Conservation (phyloP, 352 stramenopile species). For the Phytopythium vexans region DNA sequence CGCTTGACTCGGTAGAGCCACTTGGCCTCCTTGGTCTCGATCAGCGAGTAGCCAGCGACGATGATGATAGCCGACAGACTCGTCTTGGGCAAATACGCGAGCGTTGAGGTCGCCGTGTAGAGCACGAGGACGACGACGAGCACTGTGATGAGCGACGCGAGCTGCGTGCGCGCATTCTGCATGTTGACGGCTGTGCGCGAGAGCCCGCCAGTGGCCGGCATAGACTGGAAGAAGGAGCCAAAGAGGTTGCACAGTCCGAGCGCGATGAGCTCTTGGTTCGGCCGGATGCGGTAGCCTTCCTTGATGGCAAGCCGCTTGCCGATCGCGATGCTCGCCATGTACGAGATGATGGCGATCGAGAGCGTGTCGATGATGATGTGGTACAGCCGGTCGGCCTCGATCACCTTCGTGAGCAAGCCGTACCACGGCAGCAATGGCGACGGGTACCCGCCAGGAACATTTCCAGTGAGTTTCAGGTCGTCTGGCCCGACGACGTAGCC, state of each 20-base stretch:
- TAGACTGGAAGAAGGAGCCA: conserved; percentile 79
- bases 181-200: conserved; percentile 90
- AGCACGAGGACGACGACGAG: conserved; percentile 82
- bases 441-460: conserved; percentile 70
- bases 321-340: conserved; percentile 90
- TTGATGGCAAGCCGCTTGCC: conserved; percentile 80
- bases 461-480: conserved; percentile 56
- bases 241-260: conserved; percentile 87
- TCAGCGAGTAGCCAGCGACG: conserved; percentile 81
- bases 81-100: conserved; percentile 85
- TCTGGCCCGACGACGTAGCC: conserved; percentile 23
- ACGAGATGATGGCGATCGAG: conserved; percentile 83
- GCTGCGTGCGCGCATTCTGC: conserved; percentile 76
- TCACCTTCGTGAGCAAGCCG: conserved; percentile 36
- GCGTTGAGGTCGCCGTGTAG: conserved; percentile 75
- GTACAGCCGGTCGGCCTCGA: conserved; percentile 44
- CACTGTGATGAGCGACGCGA: conserved; percentile 82
- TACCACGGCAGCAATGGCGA: conserved; percentile 49
- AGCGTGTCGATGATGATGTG: conserved; percentile 69
- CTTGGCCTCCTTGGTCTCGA: conserved; percentile 83
- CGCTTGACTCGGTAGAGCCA: conserved; percentile 73
- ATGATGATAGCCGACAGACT: conserved; percentile 88
- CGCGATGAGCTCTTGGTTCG: conserved; percentile 84
- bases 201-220: conserved; percentile 88
- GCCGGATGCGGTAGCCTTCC: conserved; percentile 65